Base-by-base conservation (phyloP, 192 early-diverging fungal genomes). In the Linnemannia elongata region DNA sequence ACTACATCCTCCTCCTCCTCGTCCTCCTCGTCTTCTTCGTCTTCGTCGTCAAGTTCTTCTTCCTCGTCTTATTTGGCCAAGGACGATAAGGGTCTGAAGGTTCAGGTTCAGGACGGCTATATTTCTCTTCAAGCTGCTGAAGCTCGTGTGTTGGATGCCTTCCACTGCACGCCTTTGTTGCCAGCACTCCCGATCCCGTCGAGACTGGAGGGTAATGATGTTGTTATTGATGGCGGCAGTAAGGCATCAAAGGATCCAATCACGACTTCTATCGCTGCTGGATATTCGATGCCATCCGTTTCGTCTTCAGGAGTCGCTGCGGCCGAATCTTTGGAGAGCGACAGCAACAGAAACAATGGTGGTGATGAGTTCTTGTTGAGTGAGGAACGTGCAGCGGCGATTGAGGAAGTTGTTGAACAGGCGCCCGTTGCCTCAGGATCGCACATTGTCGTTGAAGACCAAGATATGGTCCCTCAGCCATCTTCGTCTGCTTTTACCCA, bases 171-270 rank as follows among this genome's bases (percentile, higher is more conserved):
- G 8, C 83, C 78, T 0, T 35, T 86, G 68, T 71, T 86, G 6
- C 83, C 83, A 2, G 49, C 83, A 17, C 75, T 86, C 7, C 83
- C 83, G 22, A 86, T 86, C 47, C 83, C 83, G n/a, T 80, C 83
- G 18, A 80, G 24, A n/a, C 55, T 81, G 13, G 70, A 30, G n/a
- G 70, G 45, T 6, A 41, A n/a, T 24, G n/a, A n/a, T 33, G 52
- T 22, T 12, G 24, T 36, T 39, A 18, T 4, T 49, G 35, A 39
- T 6, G 20, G 15, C 41, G 18, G 60, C 60, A 30, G 18, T 18
- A 38, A 71, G 18, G 57, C 55, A 27, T 66, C 30, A 10, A 10
- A 66, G 60, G n/a, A 66, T 66, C 60, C 30, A 15, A 33, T 66
- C 27, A 15, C 60, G 13, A 33, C 35, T 66, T 66, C 60, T 66